phyloP scores from a whole-genome alignment of 2,329 filamentous ascomycete genomes.

The Fusarium sp. region DNA sequence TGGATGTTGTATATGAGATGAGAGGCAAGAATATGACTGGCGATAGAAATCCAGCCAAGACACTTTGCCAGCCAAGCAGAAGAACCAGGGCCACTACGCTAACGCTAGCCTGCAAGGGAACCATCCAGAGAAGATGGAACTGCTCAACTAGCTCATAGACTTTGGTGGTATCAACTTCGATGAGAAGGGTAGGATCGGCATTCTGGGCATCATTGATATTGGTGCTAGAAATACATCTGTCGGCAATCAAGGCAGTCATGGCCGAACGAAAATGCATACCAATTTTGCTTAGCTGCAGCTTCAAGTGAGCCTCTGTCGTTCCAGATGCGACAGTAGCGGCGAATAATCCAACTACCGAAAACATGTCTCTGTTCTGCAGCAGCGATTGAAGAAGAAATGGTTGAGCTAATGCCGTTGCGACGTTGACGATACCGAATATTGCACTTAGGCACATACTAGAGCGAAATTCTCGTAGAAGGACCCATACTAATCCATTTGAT shows the following conservation, averaged over 20 bases:
- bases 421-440: background rate
- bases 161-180: background rate
- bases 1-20: background rate
- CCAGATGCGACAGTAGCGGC: background rate
- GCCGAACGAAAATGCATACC: too few relatives aligned
- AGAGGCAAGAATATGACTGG: background rate
- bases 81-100: background rate
- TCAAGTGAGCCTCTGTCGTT: background rate
- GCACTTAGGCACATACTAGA: too few relatives aligned
- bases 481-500: too few relatives aligned
- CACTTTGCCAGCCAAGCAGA: conserved; percentile 1
- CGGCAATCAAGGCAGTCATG: too few relatives aligned
- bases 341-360: background rate
- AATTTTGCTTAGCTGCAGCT: too few relatives aligned
- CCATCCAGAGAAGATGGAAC: background rate
- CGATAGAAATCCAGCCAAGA: background rate
- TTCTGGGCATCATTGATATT: background rate
- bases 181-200: background rate
- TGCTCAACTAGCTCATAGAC: background rate
- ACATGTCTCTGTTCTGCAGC: background rate
- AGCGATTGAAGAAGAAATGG: background rate
- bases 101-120: background rate
- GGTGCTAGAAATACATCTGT: background rate
- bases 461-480: too few relatives aligned
- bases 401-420: background rate